Conservation (phyloP, 1,284 basidiomycete species). For the Marasmius sp. region DNA sequence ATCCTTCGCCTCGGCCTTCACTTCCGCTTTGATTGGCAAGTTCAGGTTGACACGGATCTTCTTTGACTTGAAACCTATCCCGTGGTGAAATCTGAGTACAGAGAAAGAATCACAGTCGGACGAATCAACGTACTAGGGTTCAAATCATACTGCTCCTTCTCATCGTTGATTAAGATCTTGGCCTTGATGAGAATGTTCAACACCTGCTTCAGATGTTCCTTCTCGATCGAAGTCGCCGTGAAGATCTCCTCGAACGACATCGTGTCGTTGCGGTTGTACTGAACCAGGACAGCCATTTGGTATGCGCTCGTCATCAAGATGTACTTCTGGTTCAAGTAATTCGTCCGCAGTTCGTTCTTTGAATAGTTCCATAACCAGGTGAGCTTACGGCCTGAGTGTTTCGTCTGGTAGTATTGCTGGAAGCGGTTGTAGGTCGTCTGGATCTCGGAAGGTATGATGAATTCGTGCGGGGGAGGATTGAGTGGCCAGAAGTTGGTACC, state of each 20-base stretch:
- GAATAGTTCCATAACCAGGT: slow-evolving; percentile 99
- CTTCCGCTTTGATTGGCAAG: slow-evolving; percentile 91
- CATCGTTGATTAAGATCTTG: slow-evolving; percentile 85
- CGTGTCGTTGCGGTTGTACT: slow-evolving; percentile 92
- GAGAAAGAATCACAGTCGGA: not conserved
- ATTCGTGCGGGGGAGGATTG: slow-evolving; percentile 80
- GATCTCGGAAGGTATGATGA: slow-evolving; percentile 89
- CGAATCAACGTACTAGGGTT: slow-evolving; percentile 73
- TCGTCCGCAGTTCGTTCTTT: slow-evolving; percentile 94
- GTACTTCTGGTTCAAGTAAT: slow-evolving; percentile 92
- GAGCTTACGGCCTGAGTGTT: slow-evolving; percentile 93
- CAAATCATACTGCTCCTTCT: slow-evolving; percentile 87
- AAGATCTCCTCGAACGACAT: slow-evolving; percentile 81
- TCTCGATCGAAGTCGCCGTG: slow-evolving; percentile 81
- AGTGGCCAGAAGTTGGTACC: slow-evolving; percentile 98
- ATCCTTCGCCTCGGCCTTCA: slow-evolving; percentile 88
- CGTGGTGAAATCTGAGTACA: not conserved
- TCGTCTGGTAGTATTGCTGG: slow-evolving; percentile 90
- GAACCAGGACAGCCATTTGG: slow-evolving; percentile 92
- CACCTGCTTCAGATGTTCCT: slow-evolving; percentile 82
- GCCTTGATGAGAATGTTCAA: slow-evolving; percentile 85
- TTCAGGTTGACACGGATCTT: slow-evolving; percentile 96
- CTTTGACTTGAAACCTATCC: slow-evolving; percentile 92
- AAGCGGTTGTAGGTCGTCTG: slow-evolving; percentile 89
- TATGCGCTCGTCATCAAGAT: slow-evolving; percentile 95